Base-by-base conservation (phyloP, 805 yeast species). In the Monosporozyma siamensis region DNA sequence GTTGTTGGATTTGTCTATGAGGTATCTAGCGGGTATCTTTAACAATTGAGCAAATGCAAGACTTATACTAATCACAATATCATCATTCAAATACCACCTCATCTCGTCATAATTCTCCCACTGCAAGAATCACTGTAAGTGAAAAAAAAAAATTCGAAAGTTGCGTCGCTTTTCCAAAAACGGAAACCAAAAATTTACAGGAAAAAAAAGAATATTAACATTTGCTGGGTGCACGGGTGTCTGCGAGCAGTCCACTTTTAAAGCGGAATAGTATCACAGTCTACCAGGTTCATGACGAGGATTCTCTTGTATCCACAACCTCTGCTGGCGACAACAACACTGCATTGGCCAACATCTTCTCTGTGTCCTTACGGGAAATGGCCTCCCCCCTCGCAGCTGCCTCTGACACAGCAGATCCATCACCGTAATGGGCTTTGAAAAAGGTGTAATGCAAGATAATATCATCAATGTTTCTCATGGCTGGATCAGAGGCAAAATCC, bases 371-470 rank as follows among this genome's bases (percentile, higher is more conserved):
- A 15, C 40, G 39, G 5, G 49, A 35, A 2, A 47, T 38, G 11
- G 50, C 39, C 17, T 47, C 48, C 15, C 50, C 48, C 14, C 43
- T 44, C 8, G 42, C 41, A 3, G 46, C 52, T 11, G 50, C 48
- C 15, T 53, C 57, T 9, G 59, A 53, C 4, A 66, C 55, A 21
- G 66, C 65, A 11, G 65, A 64, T 27, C 66, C 67, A 39, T 63
- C 64, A 12, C 67, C 66, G 44, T 69, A 70, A 44, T 69, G 73
- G 1, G 75, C 75, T 50, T 65, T 82, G 72, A 90, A 90, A 61
- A 90, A 90, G 0, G 97, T 85, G 63, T 90, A 90, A 65, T 90
- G 95, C 55, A 92, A 72, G 9, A 88, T 86, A 37, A 90, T 76
- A 61, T 89, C 95, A 52, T 87, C 89, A 32, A 89, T 80, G 55